A percentile compares a stretch with the other conserved stretches of the same genome.
These are phyloP conservation scores for Candida khao-thaluensis DNA, from an alignment of 805 yeast genomes.

Conservation along the genomic window DNA sequence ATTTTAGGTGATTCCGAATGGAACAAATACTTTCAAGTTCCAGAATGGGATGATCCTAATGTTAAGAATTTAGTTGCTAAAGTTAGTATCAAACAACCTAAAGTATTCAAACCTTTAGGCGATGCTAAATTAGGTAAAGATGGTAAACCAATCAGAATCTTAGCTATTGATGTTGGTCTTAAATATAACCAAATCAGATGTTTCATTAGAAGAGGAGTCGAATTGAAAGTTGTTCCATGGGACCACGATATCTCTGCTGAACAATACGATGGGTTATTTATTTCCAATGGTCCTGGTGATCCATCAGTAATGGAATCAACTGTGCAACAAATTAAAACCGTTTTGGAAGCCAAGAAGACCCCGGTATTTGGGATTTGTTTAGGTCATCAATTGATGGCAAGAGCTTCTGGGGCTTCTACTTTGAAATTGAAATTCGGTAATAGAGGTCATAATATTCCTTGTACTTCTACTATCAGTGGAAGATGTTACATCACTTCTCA, in stretches of 20 bases:
- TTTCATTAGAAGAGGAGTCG: constrained; percentile 94
- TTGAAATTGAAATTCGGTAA: constrained; percentile 93
- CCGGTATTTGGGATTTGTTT: constrained; percentile 98
- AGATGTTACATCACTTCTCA: constrained; percentile 98
- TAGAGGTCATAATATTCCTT: constrained; percentile 98
- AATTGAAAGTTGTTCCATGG: constrained; percentile 94
- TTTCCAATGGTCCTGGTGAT: constrained; percentile 99
- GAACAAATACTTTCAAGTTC: constrained; percentile 63
- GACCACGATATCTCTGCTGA: constrained; percentile 80
- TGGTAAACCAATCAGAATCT: constrained; percentile 77
- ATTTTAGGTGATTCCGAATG: constrained; percentile 44
- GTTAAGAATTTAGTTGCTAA: constrained; percentile 85
- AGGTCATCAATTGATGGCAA: constrained; percentile 94
- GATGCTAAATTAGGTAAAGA: constrained; percentile 54
- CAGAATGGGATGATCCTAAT: constrained; percentile 94
- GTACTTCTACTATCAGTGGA: constrained; percentile 85
- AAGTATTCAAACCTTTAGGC: constrained; percentile 68
- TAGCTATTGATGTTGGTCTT: constrained; percentile 97
- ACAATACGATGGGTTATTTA: constrained; percentile 89
- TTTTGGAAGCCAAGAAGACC: constrained; percentile 63
- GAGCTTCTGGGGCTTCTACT: constrained; percentile 94
- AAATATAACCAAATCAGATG: constrained; percentile 97
- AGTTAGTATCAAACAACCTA: constrained; percentile 79
- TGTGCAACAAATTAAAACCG: constrained; percentile 57
- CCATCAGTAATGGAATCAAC: constrained; percentile 80